Percentiles rank a stretch among this genome's conserved stretches.
Conservation (phyloP, 2,329 filamentous ascomycete species). For the Monosporascus ibericus region DNA sequence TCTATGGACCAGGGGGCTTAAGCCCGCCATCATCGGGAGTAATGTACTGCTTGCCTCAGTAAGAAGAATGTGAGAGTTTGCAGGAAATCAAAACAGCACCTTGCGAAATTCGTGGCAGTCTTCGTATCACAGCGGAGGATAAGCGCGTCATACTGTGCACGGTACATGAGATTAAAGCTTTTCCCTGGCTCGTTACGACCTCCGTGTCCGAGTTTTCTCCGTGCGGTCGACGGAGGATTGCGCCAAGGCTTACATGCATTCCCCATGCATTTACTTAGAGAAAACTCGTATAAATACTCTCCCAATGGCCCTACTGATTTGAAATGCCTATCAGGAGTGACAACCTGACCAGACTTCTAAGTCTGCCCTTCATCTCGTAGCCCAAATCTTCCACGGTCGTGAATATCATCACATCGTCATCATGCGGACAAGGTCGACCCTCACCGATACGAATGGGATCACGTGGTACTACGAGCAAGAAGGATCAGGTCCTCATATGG, state of each 20-base stretch:
- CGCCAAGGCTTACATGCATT: background rate
- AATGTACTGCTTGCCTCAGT: background rate
- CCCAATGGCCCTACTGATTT: no score
- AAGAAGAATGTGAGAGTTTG: background rate
- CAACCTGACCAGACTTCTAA: background rate
- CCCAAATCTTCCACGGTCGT: background rate
- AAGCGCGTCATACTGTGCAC: background rate
- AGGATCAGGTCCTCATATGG: background rate
- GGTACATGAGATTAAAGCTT: background rate
- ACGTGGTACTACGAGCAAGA: background rate
- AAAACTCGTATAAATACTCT: no score
- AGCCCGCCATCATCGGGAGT: background rate
- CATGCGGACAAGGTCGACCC: background rate
- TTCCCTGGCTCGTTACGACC: background rate
- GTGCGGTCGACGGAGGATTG: background rate
- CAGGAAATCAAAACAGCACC: background rate
- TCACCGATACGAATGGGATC: background rate
- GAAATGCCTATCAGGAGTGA: background rate
- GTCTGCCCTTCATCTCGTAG: background rate
- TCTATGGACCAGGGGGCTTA: no score
- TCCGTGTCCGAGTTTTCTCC: background rate
- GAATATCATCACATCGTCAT: background rate
- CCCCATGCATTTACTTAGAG: background rate
- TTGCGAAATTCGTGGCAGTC: background rate
- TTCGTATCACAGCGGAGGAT: background rate